Conservation (phyloP, 208 protist species). For the Crithidia brevicula region DNA sequence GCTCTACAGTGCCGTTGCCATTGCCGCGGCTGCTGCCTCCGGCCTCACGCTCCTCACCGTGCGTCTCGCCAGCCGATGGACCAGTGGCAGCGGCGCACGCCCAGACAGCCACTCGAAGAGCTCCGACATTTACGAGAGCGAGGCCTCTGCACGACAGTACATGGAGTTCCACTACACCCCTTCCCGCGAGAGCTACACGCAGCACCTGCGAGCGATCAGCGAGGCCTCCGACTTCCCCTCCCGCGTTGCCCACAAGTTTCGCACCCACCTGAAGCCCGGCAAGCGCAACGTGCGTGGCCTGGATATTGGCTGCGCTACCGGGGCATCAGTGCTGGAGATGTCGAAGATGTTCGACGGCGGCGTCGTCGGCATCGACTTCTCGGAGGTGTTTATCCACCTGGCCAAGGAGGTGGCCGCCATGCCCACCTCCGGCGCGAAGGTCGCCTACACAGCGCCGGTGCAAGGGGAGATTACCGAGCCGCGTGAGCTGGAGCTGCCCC, state of each 20-base stretch:
- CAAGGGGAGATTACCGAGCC: slow-evolving; percentile 64
- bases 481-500: slow-evolving; percentile 34
- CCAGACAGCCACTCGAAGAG: slow-evolving; percentile 33
- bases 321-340: slow-evolving; percentile 81
- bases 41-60: slow-evolving; percentile 4
- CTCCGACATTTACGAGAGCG: slow-evolving; percentile 70
- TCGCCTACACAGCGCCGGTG: slow-evolving; percentile 58
- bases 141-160: slow-evolving; percentile 67
- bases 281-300: slow-evolving; percentile 45
- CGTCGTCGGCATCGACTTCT: slow-evolving; percentile 83
- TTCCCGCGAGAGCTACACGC: slow-evolving; percentile 50
- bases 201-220: slow-evolving; percentile 35
- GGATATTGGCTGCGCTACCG: slow-evolving; percentile 87
- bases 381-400: slow-evolving; percentile 70
- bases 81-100: background rate
- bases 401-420: slow-evolving; percentile 48
- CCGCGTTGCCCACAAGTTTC: slow-evolving; percentile 67
- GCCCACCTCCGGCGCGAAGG: slow-evolving; percentile 20
- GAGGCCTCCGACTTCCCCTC: slow-evolving; percentile 80
- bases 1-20: slow-evolving; percentile 12
- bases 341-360: slow-evolving; percentile 72
- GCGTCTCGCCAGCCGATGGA: background rate
- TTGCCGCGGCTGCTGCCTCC: slow-evolving; percentile 17
- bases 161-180: slow-evolving; percentile 89
- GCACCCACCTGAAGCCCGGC: slow-evolving; percentile 30